Evolutionary conservation across 129 eudicot genomes (phyloP), one percentile per base, ranked within the genome.

Genomic region (Chrysanthemum lavandulifolium): DNA sequence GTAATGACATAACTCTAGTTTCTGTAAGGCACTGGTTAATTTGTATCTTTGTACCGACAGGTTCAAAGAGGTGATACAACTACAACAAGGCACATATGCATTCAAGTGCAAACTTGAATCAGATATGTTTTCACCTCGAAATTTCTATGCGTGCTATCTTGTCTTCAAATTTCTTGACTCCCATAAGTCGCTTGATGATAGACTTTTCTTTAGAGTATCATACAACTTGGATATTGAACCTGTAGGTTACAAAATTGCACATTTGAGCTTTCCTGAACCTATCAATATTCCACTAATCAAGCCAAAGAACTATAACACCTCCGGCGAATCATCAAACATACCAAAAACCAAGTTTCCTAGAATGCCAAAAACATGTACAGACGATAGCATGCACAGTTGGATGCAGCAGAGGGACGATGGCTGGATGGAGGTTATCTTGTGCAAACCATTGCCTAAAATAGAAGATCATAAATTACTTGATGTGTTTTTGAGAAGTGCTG

Each of bases 371-470:
- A 4, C 25, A 18, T 68, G 12, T 6, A 21, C 8, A 13, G 50
- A 33, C 60, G n/a, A 3, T 12, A 57, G 67, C 6, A 13, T 43
- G 25, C 57, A 72, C 2, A 45, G 25, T 11, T 59, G 43, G 47
- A 47, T 60, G 67, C 25, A 72, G 15, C 61, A 68, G 13, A 58
- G 68, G 56, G 11, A 72, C 5, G 76, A 72, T 72, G 76, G 68
- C 0, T 72, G 76, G 76, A 45, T 72, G 76, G 76, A 59, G 68
- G 68, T 72, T 21, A 23, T 12, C 4, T 19, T 72, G 58, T 59
- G 43, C 15, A 45, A 59, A 27, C 15, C 53, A 10, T 71, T 71
- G 19, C 29, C 19, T 71, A 40, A 21, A 13, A 6, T 57, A 31
- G 75, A 69, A 33, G 25, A 33, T 13, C 45, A 62, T 13, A 62